These are phyloP conservation scores for Xylaria sp. DNA, from an alignment of 2,329 filamentous ascomycete species.

Conservation along the genomic window DNA sequence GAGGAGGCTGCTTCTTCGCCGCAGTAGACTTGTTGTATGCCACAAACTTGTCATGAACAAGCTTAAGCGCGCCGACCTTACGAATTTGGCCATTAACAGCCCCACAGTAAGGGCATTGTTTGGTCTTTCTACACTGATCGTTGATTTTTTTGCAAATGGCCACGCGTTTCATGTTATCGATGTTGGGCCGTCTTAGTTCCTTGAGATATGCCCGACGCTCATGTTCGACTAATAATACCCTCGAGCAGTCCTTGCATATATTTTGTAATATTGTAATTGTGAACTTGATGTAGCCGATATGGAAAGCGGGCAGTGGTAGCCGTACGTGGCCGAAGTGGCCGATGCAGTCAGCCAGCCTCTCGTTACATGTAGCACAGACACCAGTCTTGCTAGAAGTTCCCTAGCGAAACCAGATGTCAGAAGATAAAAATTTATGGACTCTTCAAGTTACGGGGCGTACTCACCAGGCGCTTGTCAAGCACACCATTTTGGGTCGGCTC, in stretches of 20 bases:
- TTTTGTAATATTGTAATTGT: constrained; percentile 91
- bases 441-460: constrained; percentile 19
- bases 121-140: constrained; percentile 86
- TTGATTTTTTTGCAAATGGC: constrained; percentile 87
- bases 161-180: constrained; percentile 86
- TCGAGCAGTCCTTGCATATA: constrained; percentile 94
- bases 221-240: constrained; percentile 79
- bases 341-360: constrained; percentile 82
- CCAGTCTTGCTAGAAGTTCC: constrained; percentile 80
- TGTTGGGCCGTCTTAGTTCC: constrained; percentile 77
- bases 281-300: constrained; percentile 94
- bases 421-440: background rate
- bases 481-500: constrained; percentile 81
- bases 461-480: constrained; percentile 76
- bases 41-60: constrained; percentile 91
- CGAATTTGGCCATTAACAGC: constrained; percentile 89
- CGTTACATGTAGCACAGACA: constrained; percentile 81
- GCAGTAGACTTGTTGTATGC: constrained; percentile 89
- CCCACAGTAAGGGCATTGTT: constrained; percentile 79
- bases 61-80: constrained; percentile 90
- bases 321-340: constrained; percentile 96
- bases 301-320: constrained; percentile 88
- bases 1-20: constrained; percentile 80
- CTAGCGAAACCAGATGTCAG: constrained; percentile 25
- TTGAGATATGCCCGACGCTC: constrained; percentile 80